phyloP scores from a whole-genome alignment of 2,329 filamentous ascomycete species.

The Byssochlamys sp. region DNA sequence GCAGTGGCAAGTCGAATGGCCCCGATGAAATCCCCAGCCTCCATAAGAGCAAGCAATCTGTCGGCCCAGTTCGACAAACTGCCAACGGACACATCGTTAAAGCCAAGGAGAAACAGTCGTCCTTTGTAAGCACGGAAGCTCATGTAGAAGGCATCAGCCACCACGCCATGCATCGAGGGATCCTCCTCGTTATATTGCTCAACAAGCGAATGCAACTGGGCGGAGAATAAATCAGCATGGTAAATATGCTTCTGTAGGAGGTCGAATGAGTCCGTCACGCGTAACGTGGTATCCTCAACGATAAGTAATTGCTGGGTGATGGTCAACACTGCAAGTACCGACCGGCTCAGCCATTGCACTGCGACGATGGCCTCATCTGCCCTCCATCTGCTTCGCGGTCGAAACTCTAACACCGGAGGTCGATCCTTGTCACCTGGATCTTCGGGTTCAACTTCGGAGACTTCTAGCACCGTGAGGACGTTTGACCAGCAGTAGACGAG shows the following conservation, averaged over 20 bases:
- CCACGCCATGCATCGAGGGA: conserved; percentile 81
- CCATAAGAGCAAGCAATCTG: conserved; percentile 83
- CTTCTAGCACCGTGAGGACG: conserved; percentile 82
- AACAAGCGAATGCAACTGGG: conserved; percentile 72
- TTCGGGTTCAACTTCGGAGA: conserved; percentile 57
- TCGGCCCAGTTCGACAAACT: conserved; percentile 96
- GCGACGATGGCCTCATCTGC: conserved; percentile 92
- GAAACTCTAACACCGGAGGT: conserved; percentile 68
- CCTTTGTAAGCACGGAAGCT: conserved; percentile 94
- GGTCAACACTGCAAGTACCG: conserved; percentile 81
- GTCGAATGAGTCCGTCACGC: conserved; percentile 90
- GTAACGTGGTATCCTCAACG: conserved; percentile 77
- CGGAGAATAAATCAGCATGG: conserved; percentile 80
- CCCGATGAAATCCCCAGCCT: conserved; percentile 87
- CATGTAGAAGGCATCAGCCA: conserved; percentile 96
- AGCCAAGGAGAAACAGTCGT: conserved; percentile 81
- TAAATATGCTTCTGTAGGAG: conserved; percentile 86
- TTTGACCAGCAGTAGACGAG: conserved; percentile 98
- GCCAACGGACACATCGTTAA: conserved; percentile 84
- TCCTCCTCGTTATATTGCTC: conserved; percentile 84
- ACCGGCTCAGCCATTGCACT: conserved; percentile 91
- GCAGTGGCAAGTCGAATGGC: conserved; percentile 83
- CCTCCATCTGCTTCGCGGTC: conserved; percentile 76
- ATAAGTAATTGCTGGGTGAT: conserved; percentile 90
- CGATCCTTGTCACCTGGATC: conserved; percentile 61